A percentile compares a stretch with the other conserved stretches of the same genome.
phyloP scores from a whole-genome alignment of 2,329 filamentous ascomycete species.

The Cladophialophora yegresii region DNA sequence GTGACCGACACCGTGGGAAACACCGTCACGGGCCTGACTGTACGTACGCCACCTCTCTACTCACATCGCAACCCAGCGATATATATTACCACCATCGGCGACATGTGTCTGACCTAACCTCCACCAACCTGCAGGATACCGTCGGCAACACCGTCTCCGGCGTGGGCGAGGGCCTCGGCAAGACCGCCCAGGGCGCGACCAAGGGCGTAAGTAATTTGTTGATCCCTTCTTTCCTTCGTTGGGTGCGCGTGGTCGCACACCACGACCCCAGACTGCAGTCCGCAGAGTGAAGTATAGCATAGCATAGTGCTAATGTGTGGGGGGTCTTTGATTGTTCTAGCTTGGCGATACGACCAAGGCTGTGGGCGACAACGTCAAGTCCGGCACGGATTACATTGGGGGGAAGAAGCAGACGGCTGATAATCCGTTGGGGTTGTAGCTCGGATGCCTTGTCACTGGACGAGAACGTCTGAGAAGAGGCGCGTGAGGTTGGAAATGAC shows the following conservation, averaged over 20 bases:
- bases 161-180: constrained; percentile 38
- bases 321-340: background rate
- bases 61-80: background rate
- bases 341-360: constrained; percentile 32
- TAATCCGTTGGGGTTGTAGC: constrained; percentile 36
- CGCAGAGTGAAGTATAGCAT: background rate
- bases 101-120: background rate
- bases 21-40: constrained; percentile 37
- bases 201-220: constrained; percentile 29
- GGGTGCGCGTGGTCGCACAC: background rate
- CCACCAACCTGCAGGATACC: constrained; percentile 21
- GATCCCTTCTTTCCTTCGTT: background rate
- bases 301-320: background rate
- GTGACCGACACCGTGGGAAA: constrained; percentile 41
- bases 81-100: background rate
- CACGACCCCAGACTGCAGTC: background rate
- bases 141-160: constrained; percentile 40
- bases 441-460: background rate
- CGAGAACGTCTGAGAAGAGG: background rate
- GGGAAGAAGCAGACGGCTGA: constrained; percentile 37
- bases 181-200: constrained; percentile 35
- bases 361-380: constrained; percentile 26
- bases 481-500: background rate
- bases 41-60: constrained; percentile 8
- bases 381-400: constrained; percentile 27